These are phyloP conservation scores for Cyclostephanos tholiformis DNA, from an alignment of 108 stramenopile species.

Conservation along the genomic window DNA sequence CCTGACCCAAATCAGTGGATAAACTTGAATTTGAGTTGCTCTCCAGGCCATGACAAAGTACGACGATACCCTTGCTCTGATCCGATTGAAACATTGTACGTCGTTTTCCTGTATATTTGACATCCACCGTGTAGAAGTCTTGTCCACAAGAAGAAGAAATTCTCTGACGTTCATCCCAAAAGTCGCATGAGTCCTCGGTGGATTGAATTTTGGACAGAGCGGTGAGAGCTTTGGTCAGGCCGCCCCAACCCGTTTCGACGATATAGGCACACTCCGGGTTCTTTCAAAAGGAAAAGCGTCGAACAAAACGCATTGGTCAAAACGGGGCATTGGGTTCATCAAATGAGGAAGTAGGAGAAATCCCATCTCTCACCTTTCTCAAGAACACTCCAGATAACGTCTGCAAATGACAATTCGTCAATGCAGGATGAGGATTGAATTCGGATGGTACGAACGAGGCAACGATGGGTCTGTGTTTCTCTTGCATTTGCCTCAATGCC, in stretches of 20 bases:
- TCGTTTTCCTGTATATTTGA: slow-evolving; percentile 44
- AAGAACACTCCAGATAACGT: slow-evolving; percentile 64
- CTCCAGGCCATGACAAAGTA: slow-evolving; percentile 81
- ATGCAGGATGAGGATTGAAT: slow-evolving; percentile 49
- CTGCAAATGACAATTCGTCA: slow-evolving; percentile 66
- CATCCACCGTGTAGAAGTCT: slow-evolving; percentile 81
- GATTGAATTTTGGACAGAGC: slow-evolving; percentile 13
- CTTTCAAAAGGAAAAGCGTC: neutral
- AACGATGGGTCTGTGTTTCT: slow-evolving; percentile 30
- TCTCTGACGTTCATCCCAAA: slow-evolving; percentile 65
- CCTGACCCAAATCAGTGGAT: slow-evolving; percentile 59
- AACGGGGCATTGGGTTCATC: no score
- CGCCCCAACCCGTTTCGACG: slow-evolving; percentile 20
- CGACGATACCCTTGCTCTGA: slow-evolving; percentile 50
- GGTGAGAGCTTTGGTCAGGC: slow-evolving; percentile 15
- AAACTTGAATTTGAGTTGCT: slow-evolving; percentile 66
- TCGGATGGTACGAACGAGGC: slow-evolving; percentile 45
- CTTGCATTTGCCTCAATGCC: slow-evolving; percentile 14
- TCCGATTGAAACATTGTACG: slow-evolving; percentile 24
- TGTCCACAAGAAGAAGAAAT: slow-evolving; percentile 60
- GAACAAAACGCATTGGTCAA: no score
- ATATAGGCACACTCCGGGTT: slow-evolving; percentile 27
- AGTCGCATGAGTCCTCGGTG: slow-evolving; percentile 18
- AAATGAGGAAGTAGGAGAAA: no score
- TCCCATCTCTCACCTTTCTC: slow-evolving; percentile 8